A percentile compares a stretch with the other conserved stretches of the same genome.
These are phyloP conservation scores for Trypanosoma grayi DNA, from an alignment of 208 protist genomes.

Conservation along the genomic window DNA sequence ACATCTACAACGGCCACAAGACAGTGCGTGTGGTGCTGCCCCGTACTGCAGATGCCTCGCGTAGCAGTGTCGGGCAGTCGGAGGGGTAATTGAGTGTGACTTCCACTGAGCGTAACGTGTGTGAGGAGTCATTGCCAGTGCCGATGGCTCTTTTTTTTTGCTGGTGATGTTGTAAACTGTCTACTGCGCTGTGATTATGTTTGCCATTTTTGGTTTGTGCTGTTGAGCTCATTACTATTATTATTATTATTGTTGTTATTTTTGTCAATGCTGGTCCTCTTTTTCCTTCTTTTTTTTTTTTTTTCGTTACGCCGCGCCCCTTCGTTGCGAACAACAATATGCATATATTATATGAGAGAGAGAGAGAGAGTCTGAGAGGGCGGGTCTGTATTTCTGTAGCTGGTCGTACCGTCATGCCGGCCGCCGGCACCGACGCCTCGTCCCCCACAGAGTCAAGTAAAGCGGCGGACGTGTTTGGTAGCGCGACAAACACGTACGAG, in stretches of 20 bases:
- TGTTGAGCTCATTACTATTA: background rate
- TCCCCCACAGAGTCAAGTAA: background rate
- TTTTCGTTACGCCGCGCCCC: background rate
- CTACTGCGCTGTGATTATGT: background rate
- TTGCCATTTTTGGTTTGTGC: background rate
- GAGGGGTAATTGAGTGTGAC: background rate
- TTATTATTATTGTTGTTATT: background rate
- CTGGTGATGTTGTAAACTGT: too few species aligned
- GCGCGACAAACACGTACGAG: conserved; percentile 1
- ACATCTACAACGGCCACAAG: conserved; percentile 76
- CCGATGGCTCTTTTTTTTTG: too few species aligned
- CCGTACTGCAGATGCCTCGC: background rate
- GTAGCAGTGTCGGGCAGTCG: background rate
- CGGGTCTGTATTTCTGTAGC: too few species aligned
- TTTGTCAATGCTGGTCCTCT: background rate
- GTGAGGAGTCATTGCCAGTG: too few species aligned
- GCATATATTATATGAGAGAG: too few species aligned
- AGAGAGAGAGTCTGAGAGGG: too few species aligned
- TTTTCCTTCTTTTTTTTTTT: conserved; percentile 12
- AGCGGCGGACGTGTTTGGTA: background rate
- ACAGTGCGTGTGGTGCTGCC: conserved; percentile 48
- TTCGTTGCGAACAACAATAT: too few species aligned
- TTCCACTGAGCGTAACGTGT: too few species aligned
- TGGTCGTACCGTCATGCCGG: background rate
- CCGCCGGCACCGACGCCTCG: conserved; percentile 10